These are phyloP conservation scores for Lanmaoa pseudosensibilis DNA, from an alignment of 768 basidiomycete species.

Conservation along the genomic window DNA sequence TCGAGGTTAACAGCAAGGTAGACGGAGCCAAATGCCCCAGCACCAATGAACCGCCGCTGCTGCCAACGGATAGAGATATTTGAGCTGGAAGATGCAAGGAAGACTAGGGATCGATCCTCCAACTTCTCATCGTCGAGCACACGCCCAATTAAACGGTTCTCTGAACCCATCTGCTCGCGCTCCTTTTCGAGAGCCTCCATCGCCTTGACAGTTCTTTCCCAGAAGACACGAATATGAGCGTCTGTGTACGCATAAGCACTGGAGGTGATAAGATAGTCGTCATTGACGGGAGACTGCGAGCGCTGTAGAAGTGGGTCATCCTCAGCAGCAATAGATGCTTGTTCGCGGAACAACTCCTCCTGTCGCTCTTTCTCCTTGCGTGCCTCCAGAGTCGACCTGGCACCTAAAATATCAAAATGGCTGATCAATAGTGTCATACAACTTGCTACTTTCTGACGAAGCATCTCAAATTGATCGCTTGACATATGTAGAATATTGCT, in stretches of 20 bases:
- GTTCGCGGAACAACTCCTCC: slow-evolving; percentile 58
- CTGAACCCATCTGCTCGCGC: slow-evolving; percentile 58
- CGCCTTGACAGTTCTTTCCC: slow-evolving; percentile 66
- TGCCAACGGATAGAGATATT: slow-evolving; percentile 98
- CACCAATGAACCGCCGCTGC: slow-evolving; percentile 96
- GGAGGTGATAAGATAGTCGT: slow-evolving; percentile 28
- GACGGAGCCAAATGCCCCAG: slow-evolving; percentile 99
- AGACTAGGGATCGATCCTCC: slow-evolving; percentile 91
- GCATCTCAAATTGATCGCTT: slow-evolving; percentile 83
- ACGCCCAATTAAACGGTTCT: slow-evolving; percentile 81
- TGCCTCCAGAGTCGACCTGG: slow-evolving; percentile 83
- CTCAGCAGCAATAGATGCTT: slow-evolving; percentile 47
- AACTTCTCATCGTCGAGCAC: slow-evolving; percentile 92
- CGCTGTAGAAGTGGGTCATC: slow-evolving; percentile 51
- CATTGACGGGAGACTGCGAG: slow-evolving; percentile 38
- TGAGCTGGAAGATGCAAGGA: slow-evolving; percentile 92
- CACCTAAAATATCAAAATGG: slow-evolving; percentile 98
- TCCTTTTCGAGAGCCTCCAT: slow-evolving; percentile 65
- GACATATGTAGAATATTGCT: slow-evolving; percentile 89
- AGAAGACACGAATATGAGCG: slow-evolving; percentile 67
- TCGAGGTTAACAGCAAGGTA: slow-evolving; percentile 97
- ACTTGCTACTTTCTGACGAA: slow-evolving; percentile 88
- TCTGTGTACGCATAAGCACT: slow-evolving; percentile 50
- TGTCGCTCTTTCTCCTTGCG: slow-evolving; percentile 87
- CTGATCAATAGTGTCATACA: slow-evolving; percentile 97